Percentiles rank a stretch among this genome's conserved stretches.
Evolutionary conservation across 2,329 filamentous ascomycete genomes (phyloP).

Genomic region (Karstenula rhodostoma): DNA sequence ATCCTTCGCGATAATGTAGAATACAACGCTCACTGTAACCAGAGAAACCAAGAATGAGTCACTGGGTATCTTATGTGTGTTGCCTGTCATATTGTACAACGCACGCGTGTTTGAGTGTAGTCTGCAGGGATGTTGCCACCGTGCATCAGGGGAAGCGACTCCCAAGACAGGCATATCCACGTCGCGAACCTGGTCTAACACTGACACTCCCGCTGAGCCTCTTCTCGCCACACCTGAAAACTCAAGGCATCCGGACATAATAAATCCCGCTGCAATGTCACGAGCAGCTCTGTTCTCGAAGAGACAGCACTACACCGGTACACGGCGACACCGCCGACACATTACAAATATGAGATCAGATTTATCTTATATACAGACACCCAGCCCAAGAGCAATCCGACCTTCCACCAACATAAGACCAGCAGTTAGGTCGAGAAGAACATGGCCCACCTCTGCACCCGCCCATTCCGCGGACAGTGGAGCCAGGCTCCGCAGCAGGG

Average conservation of each 20-base stretch:
- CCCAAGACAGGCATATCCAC: neutral
- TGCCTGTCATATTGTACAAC: constrained; percentile 1
- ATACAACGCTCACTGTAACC: neutral
- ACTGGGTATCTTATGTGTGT: neutral
- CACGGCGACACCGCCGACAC: neutral
- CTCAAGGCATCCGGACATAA: neutral
- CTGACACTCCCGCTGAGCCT: neutral
- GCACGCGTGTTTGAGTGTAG: neutral
- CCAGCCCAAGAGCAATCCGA: neutral
- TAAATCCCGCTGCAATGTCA: neutral
- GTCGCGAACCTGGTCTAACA: neutral
- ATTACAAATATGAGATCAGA: neutral
- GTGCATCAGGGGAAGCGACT: neutral
- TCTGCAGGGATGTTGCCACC: neutral
- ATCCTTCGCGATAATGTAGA: neutral
- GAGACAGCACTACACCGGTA: neutral
- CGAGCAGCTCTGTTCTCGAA: neutral
- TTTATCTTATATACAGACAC: neutral
- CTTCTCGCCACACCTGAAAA: neutral
- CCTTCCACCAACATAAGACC: neutral
- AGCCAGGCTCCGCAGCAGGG: neutral
- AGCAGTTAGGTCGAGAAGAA: neutral
- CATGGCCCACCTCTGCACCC: neutral
- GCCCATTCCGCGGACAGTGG: neutral
- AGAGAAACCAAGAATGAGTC: neutral